Evolutionary conservation across 2,329 filamentous ascomycete genomes (phyloP), one percentile per base, ranked within the genome.

Genomic region (Orbilia ellipsospora): DNA sequence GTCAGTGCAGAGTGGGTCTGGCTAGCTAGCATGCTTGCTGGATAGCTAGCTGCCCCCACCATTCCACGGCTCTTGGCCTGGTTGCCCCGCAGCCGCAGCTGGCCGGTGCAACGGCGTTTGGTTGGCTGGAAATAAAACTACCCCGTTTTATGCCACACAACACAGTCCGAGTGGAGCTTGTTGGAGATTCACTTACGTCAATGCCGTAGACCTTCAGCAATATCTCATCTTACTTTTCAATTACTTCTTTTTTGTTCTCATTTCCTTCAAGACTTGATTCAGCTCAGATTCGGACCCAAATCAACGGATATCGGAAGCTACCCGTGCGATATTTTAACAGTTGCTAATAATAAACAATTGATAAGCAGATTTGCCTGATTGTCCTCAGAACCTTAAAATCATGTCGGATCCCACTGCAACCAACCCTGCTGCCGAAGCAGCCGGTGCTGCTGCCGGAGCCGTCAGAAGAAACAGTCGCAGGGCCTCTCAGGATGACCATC

Each of bases 61-160:
- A 48, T 4, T 15, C 5, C 44, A 15, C 5, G 44, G 44, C 13
- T 18, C 4, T 18, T 48, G 15, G 44, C 44, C 48, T 23, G 18
- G 18, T 48, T 18, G 61, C 69, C 62, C 62, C 62, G 69, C 69
- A 56, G 60, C 68, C 55, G 68, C 63, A 23, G 69, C 69, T 67
- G 62, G 36, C 69, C 56, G 69, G 54, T 48, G 51, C 40, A 57
- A 18, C 48, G 23, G 10, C 31, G 31, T 36, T 36, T 36, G 31
- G 31, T 62, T 55, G 56, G 48, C 67, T 16, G 60, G 55, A 26
- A 55, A 63, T 26, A 3, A 61, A 23, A 40, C 6, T 18, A 50
- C 66, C 65, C 65, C 56, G 61, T 55, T 48, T 72, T 64, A 52
- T 65, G 55, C 69, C 62, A 73, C 69, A 63, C 69, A 73, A 60